Evolutionary conservation across 164 flowering plant species (phyloP).

Genomic region (Dillenia suffruticosa): DNA sequence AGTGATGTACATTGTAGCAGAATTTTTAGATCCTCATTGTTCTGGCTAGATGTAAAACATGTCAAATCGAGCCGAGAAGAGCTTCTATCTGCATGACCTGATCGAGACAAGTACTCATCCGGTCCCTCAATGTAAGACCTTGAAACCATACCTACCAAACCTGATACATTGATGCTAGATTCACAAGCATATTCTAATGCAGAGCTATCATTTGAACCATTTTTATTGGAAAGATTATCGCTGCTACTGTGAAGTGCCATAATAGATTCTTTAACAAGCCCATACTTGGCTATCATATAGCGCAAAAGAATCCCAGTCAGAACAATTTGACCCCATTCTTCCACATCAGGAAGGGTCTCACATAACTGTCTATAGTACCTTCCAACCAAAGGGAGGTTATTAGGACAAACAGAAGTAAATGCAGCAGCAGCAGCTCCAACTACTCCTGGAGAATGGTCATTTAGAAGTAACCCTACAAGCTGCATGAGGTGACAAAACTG

Average conservation of each 20-base stretch:
- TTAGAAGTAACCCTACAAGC: conserved; percentile 73
- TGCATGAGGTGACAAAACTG: conserved; percentile 29
- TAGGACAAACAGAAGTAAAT: conserved; percentile 81
- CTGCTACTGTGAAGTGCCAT: conserved; percentile 39
- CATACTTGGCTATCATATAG: conserved; percentile 79
- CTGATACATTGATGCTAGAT: conserved; percentile 18
- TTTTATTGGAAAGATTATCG: conserved; percentile 28
- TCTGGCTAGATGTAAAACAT: conserved; percentile 44
- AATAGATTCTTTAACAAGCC: conserved; percentile 75
- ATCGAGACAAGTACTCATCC: conserved; percentile 66
- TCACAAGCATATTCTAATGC: conserved; percentile 17
- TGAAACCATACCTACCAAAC: conserved; percentile 46
- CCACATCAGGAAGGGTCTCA: conserved; percentile 93
- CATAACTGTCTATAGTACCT: conserved; percentile 66
- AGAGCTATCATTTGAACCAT: conserved; percentile 23
- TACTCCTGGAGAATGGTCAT: conserved; percentile 87
- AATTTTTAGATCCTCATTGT: conserved; percentile 66
- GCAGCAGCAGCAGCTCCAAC: conserved; percentile 99
- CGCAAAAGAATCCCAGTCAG: conserved; percentile 83
- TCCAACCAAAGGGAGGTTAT: conserved; percentile 63
- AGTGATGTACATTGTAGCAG: conserved; percentile 91
- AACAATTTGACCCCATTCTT: conserved; percentile 96
- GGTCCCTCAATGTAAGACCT: conserved; percentile 88
- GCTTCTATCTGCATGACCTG: conserved; percentile 26
- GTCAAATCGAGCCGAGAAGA: conserved; percentile 26